A percentile compares a stretch with the other conserved stretches of the same genome.
Evolutionary conservation across 768 basidiomycete species (phyloP).

Genomic region (Amanita phalloides): DNA sequence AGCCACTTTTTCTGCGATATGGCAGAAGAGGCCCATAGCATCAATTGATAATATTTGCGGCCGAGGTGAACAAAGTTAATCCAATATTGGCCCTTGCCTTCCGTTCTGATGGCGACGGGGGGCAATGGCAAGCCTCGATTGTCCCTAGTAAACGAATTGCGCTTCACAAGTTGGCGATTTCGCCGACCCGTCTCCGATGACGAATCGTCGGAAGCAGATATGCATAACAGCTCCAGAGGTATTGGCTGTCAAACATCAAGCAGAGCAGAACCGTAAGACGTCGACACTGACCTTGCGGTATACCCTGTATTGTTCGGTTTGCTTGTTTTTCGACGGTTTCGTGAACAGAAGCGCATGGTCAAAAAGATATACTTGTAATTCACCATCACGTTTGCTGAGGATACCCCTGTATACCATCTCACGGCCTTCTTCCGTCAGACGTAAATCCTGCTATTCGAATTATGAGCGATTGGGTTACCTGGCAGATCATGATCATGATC

Average conservation of each 20-base stretch:
- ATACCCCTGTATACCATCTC: constrained; percentile 88
- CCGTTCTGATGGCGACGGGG: constrained; percentile 41
- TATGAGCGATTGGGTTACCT: background rate
- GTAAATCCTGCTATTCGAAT: constrained; percentile 51
- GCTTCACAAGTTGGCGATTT: constrained; percentile 33
- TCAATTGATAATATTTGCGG: constrained; percentile 83
- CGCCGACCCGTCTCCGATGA: constrained; percentile 21
- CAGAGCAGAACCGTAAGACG: background rate
- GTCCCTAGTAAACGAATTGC: constrained; percentile 29
- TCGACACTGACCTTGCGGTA: constrained; percentile 72
- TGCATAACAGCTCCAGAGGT: constrained; percentile 83
- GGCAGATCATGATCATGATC: background rate
- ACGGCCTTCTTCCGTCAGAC: constrained; percentile 77
- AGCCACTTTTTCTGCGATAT: constrained; percentile 90
- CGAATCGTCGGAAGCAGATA: constrained; percentile 68
- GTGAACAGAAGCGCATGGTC: constrained; percentile 95
- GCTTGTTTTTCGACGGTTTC: constrained; percentile 73
- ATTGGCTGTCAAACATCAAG: constrained; percentile 58
- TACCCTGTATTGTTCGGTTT: constrained; percentile 87
- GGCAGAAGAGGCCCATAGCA: constrained; percentile 83
- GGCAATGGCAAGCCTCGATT: constrained; percentile 28
- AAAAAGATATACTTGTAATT: constrained; percentile 89
- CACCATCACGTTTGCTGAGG: constrained; percentile 85
- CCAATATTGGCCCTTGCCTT: constrained; percentile 76
- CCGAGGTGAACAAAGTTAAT: constrained; percentile 94